These are phyloP conservation scores for Hymenoscyphus albidus DNA, from an alignment of 2,329 filamentous ascomycete genomes.

Conservation along the genomic window DNA sequence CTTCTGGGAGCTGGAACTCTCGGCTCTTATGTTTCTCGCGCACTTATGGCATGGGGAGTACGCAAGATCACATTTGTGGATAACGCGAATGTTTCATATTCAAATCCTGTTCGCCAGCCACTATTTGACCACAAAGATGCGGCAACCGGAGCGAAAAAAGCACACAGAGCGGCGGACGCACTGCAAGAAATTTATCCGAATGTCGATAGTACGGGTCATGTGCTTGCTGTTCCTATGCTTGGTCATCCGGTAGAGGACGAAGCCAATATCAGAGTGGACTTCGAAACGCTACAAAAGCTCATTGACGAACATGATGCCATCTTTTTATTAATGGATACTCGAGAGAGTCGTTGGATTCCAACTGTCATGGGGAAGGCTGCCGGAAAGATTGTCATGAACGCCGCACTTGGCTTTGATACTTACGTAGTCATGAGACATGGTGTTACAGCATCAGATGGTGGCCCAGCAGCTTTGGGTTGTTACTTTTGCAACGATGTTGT, in stretches of 20 bases:
- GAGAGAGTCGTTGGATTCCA: slow-evolving; percentile 91
- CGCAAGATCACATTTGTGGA: slow-evolving; percentile 94
- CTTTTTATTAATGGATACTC: slow-evolving; percentile 95
- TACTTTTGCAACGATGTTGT: slow-evolving; percentile 99
- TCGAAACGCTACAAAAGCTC: slow-evolving; percentile 67
- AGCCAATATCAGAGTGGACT: slow-evolving; percentile 66
- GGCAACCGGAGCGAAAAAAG: slow-evolving; percentile 76
- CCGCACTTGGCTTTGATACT: slow-evolving; percentile 91
- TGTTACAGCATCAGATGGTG: slow-evolving; percentile 52
- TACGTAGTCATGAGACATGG: slow-evolving; percentile 98
- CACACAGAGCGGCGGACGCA: slow-evolving; percentile 72
- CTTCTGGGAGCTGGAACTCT: slow-evolving; percentile 89
- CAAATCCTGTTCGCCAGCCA: slow-evolving; percentile 92
- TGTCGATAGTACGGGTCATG: slow-evolving; percentile 74
- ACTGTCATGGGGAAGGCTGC: slow-evolving; percentile 93
- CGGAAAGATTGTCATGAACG: slow-evolving; percentile 94
- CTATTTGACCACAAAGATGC: slow-evolving; percentile 91
- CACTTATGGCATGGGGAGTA: slow-evolving; percentile 92
- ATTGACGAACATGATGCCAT: slow-evolving; percentile 85
- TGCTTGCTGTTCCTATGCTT: slow-evolving; percentile 88
- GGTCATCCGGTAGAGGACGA: slow-evolving; percentile 82
- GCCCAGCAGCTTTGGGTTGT: slow-evolving; percentile 74
- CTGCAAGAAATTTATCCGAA: slow-evolving; percentile 86
- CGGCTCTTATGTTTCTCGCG: slow-evolving; percentile 88
- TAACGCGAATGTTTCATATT: slow-evolving; percentile 89